A percentile compares a stretch with the other conserved stretches of the same genome.
These are phyloP conservation scores for Puccinia brachypodii DNA, from an alignment of 1,284 basidiomycete genomes.

Conservation along the genomic window DNA sequence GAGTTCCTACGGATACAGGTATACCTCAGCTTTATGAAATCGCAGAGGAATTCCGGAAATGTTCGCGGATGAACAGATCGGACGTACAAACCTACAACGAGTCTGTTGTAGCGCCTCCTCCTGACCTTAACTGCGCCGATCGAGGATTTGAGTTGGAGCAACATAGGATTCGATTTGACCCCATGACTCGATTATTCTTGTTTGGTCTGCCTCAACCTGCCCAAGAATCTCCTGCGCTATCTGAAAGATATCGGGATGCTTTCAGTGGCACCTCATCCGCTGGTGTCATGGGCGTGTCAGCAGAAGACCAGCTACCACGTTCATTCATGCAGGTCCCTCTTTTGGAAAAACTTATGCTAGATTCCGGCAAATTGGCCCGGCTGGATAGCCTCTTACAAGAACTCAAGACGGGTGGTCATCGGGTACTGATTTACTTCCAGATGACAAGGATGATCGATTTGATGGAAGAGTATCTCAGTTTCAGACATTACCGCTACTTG, in stretches of 20 bases:
- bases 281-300: slow-evolving; percentile 72
- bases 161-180: slow-evolving; percentile 61
- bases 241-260: slow-evolving; percentile 62
- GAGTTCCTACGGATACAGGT: slow-evolving; percentile 55
- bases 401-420: slow-evolving; percentile 88
- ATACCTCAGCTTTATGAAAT: slow-evolving; percentile 68
- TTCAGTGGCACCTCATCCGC: slow-evolving; percentile 67
- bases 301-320: slow-evolving; percentile 73
- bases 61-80: slow-evolving; percentile 76
- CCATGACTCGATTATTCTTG: slow-evolving; percentile 71
- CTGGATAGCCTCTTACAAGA: slow-evolving; percentile 85
- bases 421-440: slow-evolving; percentile 97
- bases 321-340: slow-evolving; percentile 91
- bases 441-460: slow-evolving; percentile 99
- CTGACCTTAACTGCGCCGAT: slow-evolving; percentile 72
- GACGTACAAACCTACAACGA: slow-evolving; percentile 79
- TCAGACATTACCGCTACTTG: slow-evolving; percentile 95
- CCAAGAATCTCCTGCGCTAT: slow-evolving; percentile 66
- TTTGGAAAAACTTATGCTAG: slow-evolving; percentile 91
- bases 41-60: slow-evolving; percentile 66
- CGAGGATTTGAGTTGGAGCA: slow-evolving; percentile 77
- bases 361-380: slow-evolving; percentile 92
- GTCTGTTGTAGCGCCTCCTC: slow-evolving; percentile 78
- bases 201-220: slow-evolving; percentile 79
- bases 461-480: slow-evolving; percentile 98